These are phyloP conservation scores for Umbellularia californica DNA, from an alignment of 164 flowering plant species.

Conservation along the genomic window DNA sequence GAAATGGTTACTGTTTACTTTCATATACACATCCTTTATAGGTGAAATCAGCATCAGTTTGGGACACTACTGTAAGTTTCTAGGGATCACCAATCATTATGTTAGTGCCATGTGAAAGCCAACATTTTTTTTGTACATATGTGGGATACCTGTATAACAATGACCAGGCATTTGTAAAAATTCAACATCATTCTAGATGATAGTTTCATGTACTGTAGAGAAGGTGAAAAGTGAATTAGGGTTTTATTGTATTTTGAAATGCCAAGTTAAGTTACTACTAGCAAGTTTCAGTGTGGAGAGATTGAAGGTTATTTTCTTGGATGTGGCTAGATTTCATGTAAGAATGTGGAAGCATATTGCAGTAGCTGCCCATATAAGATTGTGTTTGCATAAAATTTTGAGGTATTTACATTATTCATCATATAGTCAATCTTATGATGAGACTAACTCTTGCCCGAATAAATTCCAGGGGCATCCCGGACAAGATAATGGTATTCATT, in stretches of 20 bases:
- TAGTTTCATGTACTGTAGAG: background rate
- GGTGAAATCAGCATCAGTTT: background rate
- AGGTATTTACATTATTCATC: too few relatives aligned
- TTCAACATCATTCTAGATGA: background rate
- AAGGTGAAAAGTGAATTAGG: background rate
- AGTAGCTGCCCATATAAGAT: too few relatives aligned
- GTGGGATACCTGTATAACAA: background rate
- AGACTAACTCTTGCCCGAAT: too few relatives aligned
- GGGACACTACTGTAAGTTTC: background rate
- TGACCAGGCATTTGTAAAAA: background rate
- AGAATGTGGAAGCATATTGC: background rate
- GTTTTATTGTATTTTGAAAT: background rate
- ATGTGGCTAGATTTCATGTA: background rate
- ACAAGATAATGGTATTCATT: too few relatives aligned
- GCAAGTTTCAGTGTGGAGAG: background rate
- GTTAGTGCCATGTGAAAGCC: too few relatives aligned
- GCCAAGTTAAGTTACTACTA: background rate
- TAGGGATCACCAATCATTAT: background rate
- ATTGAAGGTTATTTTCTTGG: background rate
- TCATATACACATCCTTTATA: background rate
- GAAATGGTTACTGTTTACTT: background rate
- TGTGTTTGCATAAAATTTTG: too few relatives aligned
- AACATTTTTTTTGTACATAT: background rate
- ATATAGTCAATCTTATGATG: too few relatives aligned
- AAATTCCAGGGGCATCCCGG: too few relatives aligned